Evolutionary conservation across 2,329 filamentous ascomycete genomes (phyloP).

Genomic region (Colletotrichum musicola): DNA sequence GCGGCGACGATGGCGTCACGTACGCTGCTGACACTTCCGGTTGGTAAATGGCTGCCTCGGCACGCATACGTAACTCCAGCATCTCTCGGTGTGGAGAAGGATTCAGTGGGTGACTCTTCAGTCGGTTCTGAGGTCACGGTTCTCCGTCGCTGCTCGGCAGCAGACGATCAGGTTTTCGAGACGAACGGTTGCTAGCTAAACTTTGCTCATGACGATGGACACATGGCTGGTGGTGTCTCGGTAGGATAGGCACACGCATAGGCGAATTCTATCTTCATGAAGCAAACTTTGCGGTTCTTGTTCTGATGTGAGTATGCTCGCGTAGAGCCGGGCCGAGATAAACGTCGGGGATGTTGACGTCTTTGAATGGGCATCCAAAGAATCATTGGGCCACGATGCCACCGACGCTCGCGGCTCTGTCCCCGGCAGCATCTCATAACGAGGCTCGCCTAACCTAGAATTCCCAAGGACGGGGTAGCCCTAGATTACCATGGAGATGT

Average conservation of each 20-base stretch:
- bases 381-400: too few relatives aligned
- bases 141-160: slow-evolving; percentile 25
- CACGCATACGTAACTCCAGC: not conserved
- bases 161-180: slow-evolving; percentile 35
- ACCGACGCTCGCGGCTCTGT: too few relatives aligned
- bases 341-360: too few relatives aligned
- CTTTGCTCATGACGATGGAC: slow-evolving; percentile 3
- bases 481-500: too few relatives aligned
- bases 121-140: slow-evolving; percentile 29
- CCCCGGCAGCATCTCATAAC: too few relatives aligned
- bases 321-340: too few relatives aligned
- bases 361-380: too few relatives aligned
- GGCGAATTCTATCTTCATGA: slow-evolving; percentile 19
- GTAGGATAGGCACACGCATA: slow-evolving; percentile 14
- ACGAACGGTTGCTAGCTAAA: slow-evolving; percentile 4
- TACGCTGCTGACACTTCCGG: not conserved
- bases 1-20: slow-evolving; percentile 15
- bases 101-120: slow-evolving; percentile 21
- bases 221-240: slow-evolving; percentile 17
- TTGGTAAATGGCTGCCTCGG: slow-evolving; percentile 27
- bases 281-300: not conserved
- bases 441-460: too few relatives aligned
- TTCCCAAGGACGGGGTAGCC: too few relatives aligned
- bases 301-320: not conserved
- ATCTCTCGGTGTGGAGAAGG: not conserved